Conservation (phyloP, 345 rosid genomes). For the Melaleuca quinquenervia region DNA sequence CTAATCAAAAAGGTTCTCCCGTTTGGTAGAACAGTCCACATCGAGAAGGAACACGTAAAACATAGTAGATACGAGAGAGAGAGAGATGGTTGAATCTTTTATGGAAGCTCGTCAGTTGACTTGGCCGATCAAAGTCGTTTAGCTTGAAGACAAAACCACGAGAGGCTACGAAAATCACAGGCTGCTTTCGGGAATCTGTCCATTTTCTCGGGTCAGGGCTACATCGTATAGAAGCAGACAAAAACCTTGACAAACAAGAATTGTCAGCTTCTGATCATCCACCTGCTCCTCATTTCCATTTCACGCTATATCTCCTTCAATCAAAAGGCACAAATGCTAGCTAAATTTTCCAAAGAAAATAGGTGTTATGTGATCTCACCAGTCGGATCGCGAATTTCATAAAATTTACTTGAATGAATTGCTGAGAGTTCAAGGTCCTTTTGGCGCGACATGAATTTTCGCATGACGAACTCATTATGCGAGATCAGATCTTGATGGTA, state of each 20-base stretch:
- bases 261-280: not conserved
- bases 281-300: not conserved
- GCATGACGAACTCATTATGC: not conserved
- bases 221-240: rapidly evolving
- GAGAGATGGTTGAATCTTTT: not conserved
- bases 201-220: not conserved
- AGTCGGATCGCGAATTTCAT: not conserved
- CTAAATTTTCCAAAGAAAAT: no score
- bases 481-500: not conserved
- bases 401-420: not conserved
- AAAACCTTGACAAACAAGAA: not conserved
- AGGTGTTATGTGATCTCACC: no score
- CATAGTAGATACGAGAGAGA: not conserved
- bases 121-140: not conserved
- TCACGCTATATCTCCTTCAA: not conserved
- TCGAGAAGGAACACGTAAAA: not conserved
- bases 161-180: not conserved
- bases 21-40: not conserved
- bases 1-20: not conserved
- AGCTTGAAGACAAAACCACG: not conserved
- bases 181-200: not conserved
- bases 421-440: not conserved
- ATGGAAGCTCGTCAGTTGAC: not conserved
- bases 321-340: not conserved
- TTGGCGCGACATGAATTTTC: no score